Percentiles rank a stretch among this genome's conserved stretches.
Conservation (phyloP, 2,329 filamentous ascomycete species). For the Tolypocladium guangdongense region DNA sequence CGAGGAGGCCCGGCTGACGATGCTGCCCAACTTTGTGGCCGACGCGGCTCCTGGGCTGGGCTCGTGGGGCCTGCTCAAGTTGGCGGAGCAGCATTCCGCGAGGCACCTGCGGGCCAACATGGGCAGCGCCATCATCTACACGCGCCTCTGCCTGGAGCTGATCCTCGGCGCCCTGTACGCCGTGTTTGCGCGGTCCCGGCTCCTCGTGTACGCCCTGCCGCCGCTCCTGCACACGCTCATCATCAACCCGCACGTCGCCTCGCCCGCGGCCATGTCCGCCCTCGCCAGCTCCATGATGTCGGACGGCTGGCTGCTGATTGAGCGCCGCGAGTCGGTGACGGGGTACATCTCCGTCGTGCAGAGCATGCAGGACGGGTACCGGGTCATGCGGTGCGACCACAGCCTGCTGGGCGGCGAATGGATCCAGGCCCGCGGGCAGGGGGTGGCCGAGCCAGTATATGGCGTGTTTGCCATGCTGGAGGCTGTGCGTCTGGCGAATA, state of each 20-base stretch:
- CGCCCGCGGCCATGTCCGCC: constrained; percentile 43
- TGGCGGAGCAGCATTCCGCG: constrained; percentile 30
- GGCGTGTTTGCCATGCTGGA: constrained; percentile 95
- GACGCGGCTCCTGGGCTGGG: constrained; percentile 56
- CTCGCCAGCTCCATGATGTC: constrained; percentile 56
- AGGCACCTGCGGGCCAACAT: constrained; percentile 37
- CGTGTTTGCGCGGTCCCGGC: constrained; percentile 55
- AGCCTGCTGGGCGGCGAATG: constrained; percentile 90
- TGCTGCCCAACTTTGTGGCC: constrained; percentile 43
- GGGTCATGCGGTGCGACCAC: constrained; percentile 85
- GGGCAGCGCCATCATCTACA: constrained; percentile 53
- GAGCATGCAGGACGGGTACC: constrained; percentile 57
- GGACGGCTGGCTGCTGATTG: constrained; percentile 65
- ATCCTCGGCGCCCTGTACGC: constrained; percentile 55
- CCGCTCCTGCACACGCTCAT: constrained; percentile 61
- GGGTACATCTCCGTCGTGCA: constrained; percentile 90
- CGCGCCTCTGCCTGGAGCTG: constrained; percentile 62
- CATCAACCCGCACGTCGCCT: constrained; percentile 64
- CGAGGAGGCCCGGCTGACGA: constrained; percentile 47
- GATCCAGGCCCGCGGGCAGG: constrained; percentile 45
- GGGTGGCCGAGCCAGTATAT: constrained; percentile 77
- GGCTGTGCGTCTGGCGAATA: constrained; percentile 71
- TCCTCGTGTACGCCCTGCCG: constrained; percentile 57
- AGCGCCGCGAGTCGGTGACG: constrained; percentile 74
- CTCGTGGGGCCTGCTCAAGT: constrained; percentile 54